phyloP scores from a whole-genome alignment of 371 early-diverging fungal genomes.

The Conidiobolus incongruus region DNA sequence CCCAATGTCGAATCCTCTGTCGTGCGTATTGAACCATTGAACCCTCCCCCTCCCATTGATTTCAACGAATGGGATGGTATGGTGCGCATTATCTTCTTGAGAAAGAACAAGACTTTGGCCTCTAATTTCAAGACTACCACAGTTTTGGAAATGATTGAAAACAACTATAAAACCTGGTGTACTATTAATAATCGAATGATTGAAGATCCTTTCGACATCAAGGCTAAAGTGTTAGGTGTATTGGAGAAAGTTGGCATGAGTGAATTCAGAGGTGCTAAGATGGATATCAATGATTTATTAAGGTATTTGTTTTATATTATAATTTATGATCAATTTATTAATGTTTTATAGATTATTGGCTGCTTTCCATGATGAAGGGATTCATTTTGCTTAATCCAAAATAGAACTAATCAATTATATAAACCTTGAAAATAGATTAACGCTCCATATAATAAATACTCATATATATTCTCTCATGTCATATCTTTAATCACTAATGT shows the following conservation, averaged over 20 bases:
- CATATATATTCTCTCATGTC: too few relatives aligned
- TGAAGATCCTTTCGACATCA: constrained; percentile 24
- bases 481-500: too few relatives aligned
- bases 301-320: constrained; percentile 18
- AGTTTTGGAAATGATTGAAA: constrained; percentile 69
- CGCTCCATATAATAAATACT: too few relatives aligned
- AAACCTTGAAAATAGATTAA: too few relatives aligned
- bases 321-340: background rate
- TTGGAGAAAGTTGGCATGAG: constrained; percentile 38
- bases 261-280: constrained; percentile 70
- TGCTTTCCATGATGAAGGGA: constrained; percentile 46
- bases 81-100: constrained; percentile 78
- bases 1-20: constrained; percentile 97
- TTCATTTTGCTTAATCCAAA: constrained; percentile 47
- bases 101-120: constrained; percentile 93
- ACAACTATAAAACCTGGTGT: constrained; percentile 84
- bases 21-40: constrained; percentile 83
- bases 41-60: constrained; percentile 86
- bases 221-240: constrained; percentile 39
- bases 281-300: constrained; percentile 82
- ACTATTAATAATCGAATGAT: constrained; percentile 29
- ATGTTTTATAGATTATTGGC: constrained; percentile 24
- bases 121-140: constrained; percentile 80
- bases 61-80: constrained; percentile 97
- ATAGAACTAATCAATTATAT: too few relatives aligned